A percentile compares a stretch with the other conserved stretches of the same genome.
These are phyloP conservation scores for Jacaranda copaia DNA, from an alignment of 257 asterid species.

Conservation along the genomic window DNA sequence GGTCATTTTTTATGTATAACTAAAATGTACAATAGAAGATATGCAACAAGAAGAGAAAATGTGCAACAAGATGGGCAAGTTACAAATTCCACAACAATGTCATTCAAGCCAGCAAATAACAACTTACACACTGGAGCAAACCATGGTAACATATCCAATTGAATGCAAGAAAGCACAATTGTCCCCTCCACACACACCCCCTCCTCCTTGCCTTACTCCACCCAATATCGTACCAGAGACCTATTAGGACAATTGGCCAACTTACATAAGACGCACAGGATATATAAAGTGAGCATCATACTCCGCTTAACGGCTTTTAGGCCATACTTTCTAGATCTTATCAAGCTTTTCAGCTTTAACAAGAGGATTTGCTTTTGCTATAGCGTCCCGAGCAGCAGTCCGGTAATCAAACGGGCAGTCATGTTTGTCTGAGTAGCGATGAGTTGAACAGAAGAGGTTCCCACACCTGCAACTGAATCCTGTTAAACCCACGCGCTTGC, in stretches of 20 bases:
- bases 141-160: constrained; percentile 39
- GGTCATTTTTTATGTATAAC: neutral
- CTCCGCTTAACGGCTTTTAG: constrained; percentile 2
- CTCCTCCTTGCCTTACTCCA: constrained; percentile 13
- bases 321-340: constrained; percentile 44
- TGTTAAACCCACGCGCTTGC: constrained; percentile 62
- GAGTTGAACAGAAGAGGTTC: constrained; percentile 58
- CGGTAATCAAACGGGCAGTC: constrained; percentile 61
- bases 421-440: constrained; percentile 64
- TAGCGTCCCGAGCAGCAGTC: constrained; percentile 57
- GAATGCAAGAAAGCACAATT: constrained; percentile 35
- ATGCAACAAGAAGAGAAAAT: neutral
- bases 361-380: constrained; percentile 68
- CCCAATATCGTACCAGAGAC: constrained; percentile 27
- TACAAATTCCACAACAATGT: constrained; percentile 37
- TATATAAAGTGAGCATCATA: constrained; percentile 35
- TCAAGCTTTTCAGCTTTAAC: constrained; percentile 67
- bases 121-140: constrained; percentile 48
- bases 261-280: constrained; percentile 34
- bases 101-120: constrained; percentile 47
- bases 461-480: constrained; percentile 70
- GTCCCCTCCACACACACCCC: constrained; percentile 6
- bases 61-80: constrained; percentile 25
- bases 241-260: constrained; percentile 36
- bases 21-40: neutral